phyloP scores from a whole-genome alignment of 805 yeast genomes.

The Aciculoconidium aculeatum region DNA sequence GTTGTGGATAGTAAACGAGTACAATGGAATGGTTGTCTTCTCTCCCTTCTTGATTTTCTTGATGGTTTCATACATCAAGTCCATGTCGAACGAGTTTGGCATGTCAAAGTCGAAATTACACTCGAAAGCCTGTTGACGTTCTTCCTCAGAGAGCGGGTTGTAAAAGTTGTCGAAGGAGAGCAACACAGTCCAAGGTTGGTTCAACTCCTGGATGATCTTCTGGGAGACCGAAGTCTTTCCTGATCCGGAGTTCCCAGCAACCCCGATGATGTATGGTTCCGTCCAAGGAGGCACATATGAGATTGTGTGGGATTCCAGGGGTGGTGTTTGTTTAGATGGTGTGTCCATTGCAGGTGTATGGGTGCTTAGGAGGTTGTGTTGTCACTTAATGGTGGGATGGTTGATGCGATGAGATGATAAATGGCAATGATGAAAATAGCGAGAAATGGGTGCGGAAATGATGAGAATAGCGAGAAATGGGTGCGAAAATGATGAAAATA shows the following conservation, averaged over 20 bases:
- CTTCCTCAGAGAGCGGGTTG: constrained; percentile 60
- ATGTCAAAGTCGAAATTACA: constrained; percentile 81
- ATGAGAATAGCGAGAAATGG: neutral
- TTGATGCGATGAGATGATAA: constrained; percentile 7
- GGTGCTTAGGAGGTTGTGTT: too few species aligned
- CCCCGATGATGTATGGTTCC: constrained; percentile 43
- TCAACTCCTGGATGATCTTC: constrained; percentile 64
- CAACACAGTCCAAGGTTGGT: constrained; percentile 93
- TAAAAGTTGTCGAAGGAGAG: constrained; percentile 89
- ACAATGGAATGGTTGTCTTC: constrained; percentile 36
- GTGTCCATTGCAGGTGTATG: constrained; percentile 14
- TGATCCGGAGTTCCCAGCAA: constrained; percentile 54
- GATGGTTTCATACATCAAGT: constrained; percentile 59
- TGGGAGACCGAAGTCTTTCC: constrained; percentile 94
- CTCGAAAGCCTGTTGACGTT: constrained; percentile 56
- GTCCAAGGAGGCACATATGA: constrained; percentile 38
- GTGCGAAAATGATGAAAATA: neutral
- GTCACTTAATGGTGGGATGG: too few species aligned
- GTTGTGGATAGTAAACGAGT: constrained; percentile 68
- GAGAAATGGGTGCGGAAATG: too few species aligned
- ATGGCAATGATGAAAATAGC: neutral
- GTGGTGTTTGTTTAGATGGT: neutral
- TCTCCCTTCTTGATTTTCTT: constrained; percentile 63
- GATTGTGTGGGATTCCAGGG: constrained; percentile 1
- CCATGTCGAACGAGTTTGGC: constrained; percentile 81